Conservation (phyloP, 2,329 filamentous ascomycete genomes). For the Calonectria leucothoes region DNA sequence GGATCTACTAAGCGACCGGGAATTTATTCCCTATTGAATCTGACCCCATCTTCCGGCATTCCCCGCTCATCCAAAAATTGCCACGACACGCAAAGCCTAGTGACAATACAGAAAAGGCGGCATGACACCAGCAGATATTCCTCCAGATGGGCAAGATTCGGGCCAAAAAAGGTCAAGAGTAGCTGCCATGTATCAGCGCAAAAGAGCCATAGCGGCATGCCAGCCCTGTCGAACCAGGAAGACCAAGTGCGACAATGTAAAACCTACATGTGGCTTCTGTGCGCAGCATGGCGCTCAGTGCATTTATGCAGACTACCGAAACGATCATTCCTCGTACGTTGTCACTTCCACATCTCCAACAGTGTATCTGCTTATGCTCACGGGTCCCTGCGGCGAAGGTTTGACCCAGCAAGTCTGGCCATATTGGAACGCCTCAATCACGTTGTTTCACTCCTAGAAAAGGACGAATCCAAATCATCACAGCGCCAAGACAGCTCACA, state of each 20-base stretch:
- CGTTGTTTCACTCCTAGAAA: slow-evolving; percentile 20
- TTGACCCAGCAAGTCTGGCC: slow-evolving; percentile 21
- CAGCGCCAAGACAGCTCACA: background rate
- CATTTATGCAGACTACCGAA: slow-evolving; percentile 10
- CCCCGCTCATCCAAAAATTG: background rate
- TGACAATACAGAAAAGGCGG: background rate
- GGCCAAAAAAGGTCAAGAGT: slow-evolving; percentile 17
- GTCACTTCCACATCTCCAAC: background rate
- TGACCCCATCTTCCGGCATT: background rate
- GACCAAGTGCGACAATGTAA: slow-evolving; percentile 28
- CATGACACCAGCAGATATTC: background rate
- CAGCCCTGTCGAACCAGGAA: slow-evolving; percentile 23
- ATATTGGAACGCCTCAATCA: slow-evolving; percentile 23
- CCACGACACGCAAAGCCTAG: background rate
- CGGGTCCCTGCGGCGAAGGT: background rate
- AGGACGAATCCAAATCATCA: background rate
- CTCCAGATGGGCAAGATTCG: background rate
- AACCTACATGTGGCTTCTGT: slow-evolving; percentile 23
- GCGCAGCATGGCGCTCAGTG: slow-evolving; percentile 19
- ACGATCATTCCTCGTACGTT: slow-evolving; percentile 26
- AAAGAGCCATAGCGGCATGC: slow-evolving; percentile 22
- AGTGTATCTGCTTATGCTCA: background rate
- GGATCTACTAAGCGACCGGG: background rate
- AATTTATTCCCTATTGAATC: background rate
- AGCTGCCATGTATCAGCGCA: slow-evolving; percentile 23